Base-by-base conservation (phyloP, 768 basidiomycete genomes). In the Hemileccinum rubropunctum region DNA sequence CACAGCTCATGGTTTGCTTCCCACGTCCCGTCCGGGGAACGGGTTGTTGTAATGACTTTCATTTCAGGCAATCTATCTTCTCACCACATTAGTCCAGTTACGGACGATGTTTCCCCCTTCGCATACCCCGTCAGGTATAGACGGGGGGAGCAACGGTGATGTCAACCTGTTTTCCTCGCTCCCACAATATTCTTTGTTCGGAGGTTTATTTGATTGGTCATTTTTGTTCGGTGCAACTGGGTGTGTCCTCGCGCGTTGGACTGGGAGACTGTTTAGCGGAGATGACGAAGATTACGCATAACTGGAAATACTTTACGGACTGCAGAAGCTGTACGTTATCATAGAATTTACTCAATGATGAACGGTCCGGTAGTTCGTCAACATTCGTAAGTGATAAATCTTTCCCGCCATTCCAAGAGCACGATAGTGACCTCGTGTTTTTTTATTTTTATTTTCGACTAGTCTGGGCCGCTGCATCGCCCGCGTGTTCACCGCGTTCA, bases 1-100 rank as follows among this genome's bases (percentile, higher is more conserved):
- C 89, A 7, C 89, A 93, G 62, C 74, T 93, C 41, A 91, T 93
- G 90, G 90, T 89, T 56, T 60, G 52, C 47, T 50, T 55, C 60
- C 49, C 33, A 27, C 52, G 37, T 56, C 48, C 36, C 35, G 28
- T 52, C 42, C 20, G 34, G 46, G 48, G 49, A 48, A 28, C 40
- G 12, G 20, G 28, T 47, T 30, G 32, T 42, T 42, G 33, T 18
- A 20, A 41, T 35, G 48, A 26, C 44, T 15, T 48, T 48, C 32
- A 39, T 54, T 55, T 36, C 26, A 92, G 90, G 87, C 85, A 11
- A 86, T 88, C 37, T 93, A 93, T 63, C 78, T 92, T 32, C 79
- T 93, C 26, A 84, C 88, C 4, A 92, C 89, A 0, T 71, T 92
- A 42, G 83, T 92, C 12, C 91, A 93, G 64, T 75, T 93, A 40